Conservation (phyloP, 2,329 filamentous ascomycete genomes). For the Ophiostoma novo-ulmi region DNA sequence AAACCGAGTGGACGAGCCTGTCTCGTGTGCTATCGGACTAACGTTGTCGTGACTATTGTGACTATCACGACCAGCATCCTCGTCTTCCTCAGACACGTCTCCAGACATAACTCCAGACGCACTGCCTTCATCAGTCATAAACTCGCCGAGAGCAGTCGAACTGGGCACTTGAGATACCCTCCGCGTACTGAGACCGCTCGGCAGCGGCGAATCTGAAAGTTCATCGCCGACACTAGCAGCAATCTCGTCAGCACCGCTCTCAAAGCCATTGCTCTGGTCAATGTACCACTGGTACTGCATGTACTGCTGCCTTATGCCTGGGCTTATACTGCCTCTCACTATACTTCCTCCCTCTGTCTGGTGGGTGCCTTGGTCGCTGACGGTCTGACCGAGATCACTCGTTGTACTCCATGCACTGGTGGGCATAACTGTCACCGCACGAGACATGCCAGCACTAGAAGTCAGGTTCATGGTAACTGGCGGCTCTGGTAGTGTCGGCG, state of each 20-base stretch:
- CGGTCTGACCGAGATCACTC: not conserved
- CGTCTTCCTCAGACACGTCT: not conserved
- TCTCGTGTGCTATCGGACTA: not conserved
- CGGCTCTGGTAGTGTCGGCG: not conserved
- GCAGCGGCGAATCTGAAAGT: not conserved
- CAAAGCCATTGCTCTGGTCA: slow-evolving; percentile 9
- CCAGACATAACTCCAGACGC: not conserved
- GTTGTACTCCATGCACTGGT: not conserved
- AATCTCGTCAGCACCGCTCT: not conserved
- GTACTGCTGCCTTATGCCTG: slow-evolving; percentile 35
- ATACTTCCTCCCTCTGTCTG: not conserved
- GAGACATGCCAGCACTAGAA: not conserved
- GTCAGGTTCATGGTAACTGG: not conserved
- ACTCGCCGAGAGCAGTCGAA: slow-evolving; percentile 24
- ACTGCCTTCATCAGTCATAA: not conserved
- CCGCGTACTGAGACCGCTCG: slow-evolving; percentile 29
- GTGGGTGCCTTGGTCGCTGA: not conserved
- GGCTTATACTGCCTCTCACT: slow-evolving; percentile 28
- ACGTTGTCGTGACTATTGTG: not conserved
- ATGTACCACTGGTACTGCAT: slow-evolving; percentile 29
- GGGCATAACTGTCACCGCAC: not conserved
- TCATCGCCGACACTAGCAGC: not conserved
- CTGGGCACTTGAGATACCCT: slow-evolving; percentile 25
- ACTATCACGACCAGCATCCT: not conserved
- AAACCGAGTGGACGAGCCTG: not conserved